phyloP scores from a whole-genome alignment of 1,139 yeast genomes.

The Protomyces macrosporus region DNA sequence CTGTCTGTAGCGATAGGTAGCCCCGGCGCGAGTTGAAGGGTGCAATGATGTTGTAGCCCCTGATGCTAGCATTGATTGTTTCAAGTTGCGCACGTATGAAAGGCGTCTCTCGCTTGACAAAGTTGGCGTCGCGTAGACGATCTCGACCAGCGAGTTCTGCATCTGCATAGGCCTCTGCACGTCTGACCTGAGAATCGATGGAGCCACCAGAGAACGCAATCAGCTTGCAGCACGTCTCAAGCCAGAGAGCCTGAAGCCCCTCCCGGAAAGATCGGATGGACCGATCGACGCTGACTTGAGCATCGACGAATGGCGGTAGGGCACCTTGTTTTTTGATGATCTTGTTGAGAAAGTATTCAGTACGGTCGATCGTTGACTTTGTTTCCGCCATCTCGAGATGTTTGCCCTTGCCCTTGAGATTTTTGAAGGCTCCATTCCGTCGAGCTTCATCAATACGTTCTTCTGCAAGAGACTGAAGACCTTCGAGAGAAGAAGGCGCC shows the following conservation, averaged over 20 bases:
- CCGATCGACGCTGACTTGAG: slow-evolving; percentile 42
- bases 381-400: slow-evolving; percentile 13
- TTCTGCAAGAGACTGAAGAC: slow-evolving; percentile 64
- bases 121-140: slow-evolving; percentile 34
- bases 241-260: slow-evolving; percentile 10
- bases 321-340: slow-evolving; percentile 70
- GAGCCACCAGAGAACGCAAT: slow-evolving; percentile 39
- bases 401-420: slow-evolving; percentile 38
- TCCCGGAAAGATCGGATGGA: slow-evolving; percentile 15
- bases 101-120: slow-evolving; percentile 41
- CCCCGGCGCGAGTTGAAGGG: slow-evolving; percentile 69
- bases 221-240: slow-evolving; percentile 4
- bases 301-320: slow-evolving; percentile 82
- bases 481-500: slow-evolving; percentile 48
- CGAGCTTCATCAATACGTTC: slow-evolving; percentile 69
- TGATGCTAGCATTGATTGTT: slow-evolving; percentile 51
- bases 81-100: slow-evolving; percentile 47
- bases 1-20: slow-evolving; percentile 52
- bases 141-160: slow-evolving; percentile 2
- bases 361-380: slow-evolving; percentile 29
- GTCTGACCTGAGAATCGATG: slow-evolving; percentile 46
- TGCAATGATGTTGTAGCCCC: slow-evolving; percentile 73
- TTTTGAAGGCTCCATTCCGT: slow-evolving; percentile 62
- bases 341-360: slow-evolving; percentile 57
- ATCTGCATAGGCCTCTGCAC: slow-evolving; percentile 17